A percentile compares a stretch with the other conserved stretches of the same genome.
Evolutionary conservation across 257 asterid species (phyloP).

Genomic region (Anisodus acutangulus): DNA sequence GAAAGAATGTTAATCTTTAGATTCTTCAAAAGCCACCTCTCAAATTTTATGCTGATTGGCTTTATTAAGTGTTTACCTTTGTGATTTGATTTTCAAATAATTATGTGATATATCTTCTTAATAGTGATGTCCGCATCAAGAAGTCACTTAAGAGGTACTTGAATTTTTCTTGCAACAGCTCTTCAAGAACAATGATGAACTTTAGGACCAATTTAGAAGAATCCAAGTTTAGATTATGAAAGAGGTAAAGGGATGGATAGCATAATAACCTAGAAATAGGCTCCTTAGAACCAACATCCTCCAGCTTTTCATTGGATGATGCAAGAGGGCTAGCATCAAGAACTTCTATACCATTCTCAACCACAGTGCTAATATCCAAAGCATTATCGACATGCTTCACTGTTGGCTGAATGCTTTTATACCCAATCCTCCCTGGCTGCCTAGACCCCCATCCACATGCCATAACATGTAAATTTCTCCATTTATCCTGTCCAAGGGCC

Average conservation of each 20-base stretch:
- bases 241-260: background rate
- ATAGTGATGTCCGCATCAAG: background rate
- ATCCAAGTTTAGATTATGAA: background rate
- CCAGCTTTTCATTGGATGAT: constrained; percentile 42
- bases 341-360: constrained; percentile 48
- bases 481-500: constrained; percentile 68
- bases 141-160: background rate
- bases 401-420: constrained; percentile 44
- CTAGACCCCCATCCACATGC: constrained; percentile 80
- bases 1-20: no score
- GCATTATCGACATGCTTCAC: constrained; percentile 55
- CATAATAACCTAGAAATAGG: constrained; percentile 59
- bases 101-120: background rate
- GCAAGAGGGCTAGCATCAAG: constrained; percentile 42
- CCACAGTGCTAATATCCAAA: constrained; percentile 31
- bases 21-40: no score
- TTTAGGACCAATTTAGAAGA: background rate
- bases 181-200: background rate
- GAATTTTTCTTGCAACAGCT: background rate
- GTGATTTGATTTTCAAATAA: background rate
- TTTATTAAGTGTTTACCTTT: no score
- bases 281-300: constrained; percentile 42
- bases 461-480: constrained; percentile 89
- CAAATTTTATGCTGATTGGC: background rate
- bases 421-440: constrained; percentile 58